Conservation (phyloP, 805 yeast species). For the Hanseniaspora meyeri region DNA sequence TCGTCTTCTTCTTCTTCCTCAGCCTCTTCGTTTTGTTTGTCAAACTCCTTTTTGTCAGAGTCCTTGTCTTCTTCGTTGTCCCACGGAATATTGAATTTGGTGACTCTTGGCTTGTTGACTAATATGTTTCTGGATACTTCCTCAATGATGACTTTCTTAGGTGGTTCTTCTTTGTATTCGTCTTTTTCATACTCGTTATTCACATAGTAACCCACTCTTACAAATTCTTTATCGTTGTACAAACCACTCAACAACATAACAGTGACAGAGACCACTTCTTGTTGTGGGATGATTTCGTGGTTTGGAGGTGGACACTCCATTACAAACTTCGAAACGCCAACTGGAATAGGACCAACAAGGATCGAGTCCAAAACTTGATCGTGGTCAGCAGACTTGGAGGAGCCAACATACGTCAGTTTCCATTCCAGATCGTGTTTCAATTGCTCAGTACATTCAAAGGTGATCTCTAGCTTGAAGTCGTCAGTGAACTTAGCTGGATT, state of each 20-base stretch:
- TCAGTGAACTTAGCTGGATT: slow-evolving; percentile 91
- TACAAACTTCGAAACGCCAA: slow-evolving; percentile 85
- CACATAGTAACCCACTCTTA: slow-evolving; percentile 93
- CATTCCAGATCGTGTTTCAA: slow-evolving; percentile 78
- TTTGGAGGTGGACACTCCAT: slow-evolving; percentile 95
- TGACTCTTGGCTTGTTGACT: slow-evolving; percentile 96
- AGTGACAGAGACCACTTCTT: slow-evolving; percentile 88
- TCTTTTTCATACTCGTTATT: slow-evolving; percentile 93
- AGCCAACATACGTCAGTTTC: slow-evolving; percentile 94
- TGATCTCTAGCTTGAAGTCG: slow-evolving; percentile 91
- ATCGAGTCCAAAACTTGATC: slow-evolving; percentile 95
- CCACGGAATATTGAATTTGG: slow-evolving; percentile 95
- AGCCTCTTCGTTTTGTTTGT: slow-evolving; percentile 52
- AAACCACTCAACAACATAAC: slow-evolving; percentile 88
- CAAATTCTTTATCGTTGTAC: slow-evolving; percentile 87
- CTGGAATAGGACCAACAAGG: slow-evolving; percentile 97
- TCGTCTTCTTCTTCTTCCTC: slow-evolving; percentile 44
- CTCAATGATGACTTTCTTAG: slow-evolving; percentile 83
- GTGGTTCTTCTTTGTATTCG: slow-evolving; percentile 86
- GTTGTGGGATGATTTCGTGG: slow-evolving; percentile 90
- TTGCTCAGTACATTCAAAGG: slow-evolving; percentile 92
- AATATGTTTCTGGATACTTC: slow-evolving; percentile 86
- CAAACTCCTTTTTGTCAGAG: slow-evolving; percentile 49
- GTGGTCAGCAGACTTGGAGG: slow-evolving; percentile 84
- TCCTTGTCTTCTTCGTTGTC: slow-evolving; percentile 70